Base-by-base conservation (phyloP, 257 asterid genomes). In the Hygrophila difformis region DNA sequence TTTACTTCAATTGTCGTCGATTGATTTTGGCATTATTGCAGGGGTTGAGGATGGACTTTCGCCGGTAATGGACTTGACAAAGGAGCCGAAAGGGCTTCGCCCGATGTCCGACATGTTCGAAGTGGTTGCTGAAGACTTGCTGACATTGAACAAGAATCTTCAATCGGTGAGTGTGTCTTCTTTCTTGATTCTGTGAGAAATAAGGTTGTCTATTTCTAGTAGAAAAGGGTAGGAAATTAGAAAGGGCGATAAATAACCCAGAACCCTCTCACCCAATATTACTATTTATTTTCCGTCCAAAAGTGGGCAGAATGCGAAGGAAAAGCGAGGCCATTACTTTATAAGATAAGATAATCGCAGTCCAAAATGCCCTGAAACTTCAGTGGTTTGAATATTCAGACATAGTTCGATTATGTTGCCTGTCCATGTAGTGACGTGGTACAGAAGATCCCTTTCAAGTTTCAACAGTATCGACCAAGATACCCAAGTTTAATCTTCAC, bases 91-190 rank as follows among this genome's bases (percentile, higher is more conserved):
- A 11, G 60, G 65, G 8, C 72, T 69, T 47, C 57, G 77, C 51
- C 63, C 76, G 34, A 42, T 78, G 63, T 53, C 82, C 18, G 73
- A 68, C 41, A 69, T 81, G 83, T 78, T 87, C 62, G 95, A 83
- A 49, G 71, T 68, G 59, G 95, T 87, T 49, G 86, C 93, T 4
- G 95, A 84, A 22, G 97, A 87, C 60, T 70, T 87, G 33, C 71
- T 67, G 8, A 78, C 74, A 6, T 66, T 87, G 55, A 84, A 84
- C 71, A 87, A 84, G 29, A 87, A 87, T 61, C 69, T 87, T 10
- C 84, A 70, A 51, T 76, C 93, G 26, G 97, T 87, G 59, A 81
- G 97, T 67, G 8, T 28, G 51, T 64, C 59, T 34, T 42, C 51
- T 39, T 19, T 16, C 8, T 1, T 15, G 23, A 41, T 13, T 7